Evolutionary conservation across 2,329 filamentous ascomycete species (phyloP), one percentile per base, ranked within the genome.

Genomic region (Coccinonectria pachysandricola): DNA sequence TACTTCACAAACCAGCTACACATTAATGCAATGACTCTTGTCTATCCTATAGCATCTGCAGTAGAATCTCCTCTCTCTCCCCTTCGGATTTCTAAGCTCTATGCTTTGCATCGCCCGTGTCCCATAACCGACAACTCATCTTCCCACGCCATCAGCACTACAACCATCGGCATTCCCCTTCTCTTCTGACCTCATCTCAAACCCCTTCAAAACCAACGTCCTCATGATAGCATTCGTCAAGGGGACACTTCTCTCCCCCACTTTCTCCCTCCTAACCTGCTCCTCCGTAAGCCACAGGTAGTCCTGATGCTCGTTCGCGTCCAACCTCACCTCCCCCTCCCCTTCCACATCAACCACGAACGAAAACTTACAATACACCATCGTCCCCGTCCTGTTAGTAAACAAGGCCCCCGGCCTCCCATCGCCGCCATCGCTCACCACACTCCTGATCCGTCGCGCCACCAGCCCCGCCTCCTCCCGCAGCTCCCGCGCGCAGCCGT

Each of bases 401-500:
- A 59, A 57, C 9, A 48, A 37, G 3, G 39, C 42, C 0, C 48
- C 46, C 2, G 35, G 37, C 19, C 39, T 40, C 0, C 28, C 35
- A 10, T 24, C 27, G 3, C 24, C 12, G 4, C 48, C 48, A 23
- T 52, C 48, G 10, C 45, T 45, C 5, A 60, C 38, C 9, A 48
- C 35, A 15, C 45, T 35, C 19, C 32, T 26, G 22, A 62, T 36
- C 16, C 40, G 40, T 8, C 24, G 36, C 4, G 50, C 52, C 15
- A 37, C 27, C 4, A 68, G 44, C 0, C 63, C 60, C 7, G 59
- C 40, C 43, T 68, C 64, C 44, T 69, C 65, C 43, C 45, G 52
- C 3, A 69, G 48, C 46, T 70, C 65, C 10, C 65, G 53, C 10
- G 54, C 59, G n/a, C 55, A 57, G 10, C 53, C 57, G 23, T 54